Conservation (phyloP, 805 yeast species). For the Hanseniaspora pseudoguilliermondii region DNA sequence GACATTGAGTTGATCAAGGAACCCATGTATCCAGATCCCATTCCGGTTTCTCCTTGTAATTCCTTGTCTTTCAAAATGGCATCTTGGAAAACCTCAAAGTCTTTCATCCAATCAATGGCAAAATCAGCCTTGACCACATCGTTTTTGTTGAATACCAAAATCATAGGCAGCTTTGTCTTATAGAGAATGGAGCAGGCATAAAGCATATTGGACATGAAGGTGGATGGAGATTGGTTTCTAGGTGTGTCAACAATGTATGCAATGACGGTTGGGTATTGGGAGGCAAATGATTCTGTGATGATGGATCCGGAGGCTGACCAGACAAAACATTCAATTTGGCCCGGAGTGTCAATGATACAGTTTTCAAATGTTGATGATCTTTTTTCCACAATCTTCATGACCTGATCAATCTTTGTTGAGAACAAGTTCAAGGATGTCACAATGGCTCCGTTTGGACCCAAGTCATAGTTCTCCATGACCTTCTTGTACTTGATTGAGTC, state of each 20-base stretch:
- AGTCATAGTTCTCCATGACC: slow-evolving; percentile 87
- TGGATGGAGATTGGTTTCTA: slow-evolving; percentile 82
- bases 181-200: slow-evolving; percentile 95
- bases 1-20: slow-evolving; percentile 91
- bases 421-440: slow-evolving; percentile 87
- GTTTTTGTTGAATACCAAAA: slow-evolving; percentile 87
- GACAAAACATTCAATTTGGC: slow-evolving; percentile 95
- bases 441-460: slow-evolving; percentile 98
- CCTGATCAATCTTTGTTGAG: slow-evolving; percentile 93
- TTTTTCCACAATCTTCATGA: slow-evolving; percentile 70
- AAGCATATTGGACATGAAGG: slow-evolving; percentile 95
- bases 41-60: slow-evolving; percentile 41
- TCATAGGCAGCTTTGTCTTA: slow-evolving; percentile 93
- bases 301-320: slow-evolving; percentile 98
- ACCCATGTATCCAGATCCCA: slow-evolving; percentile 77
- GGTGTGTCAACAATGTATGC: slow-evolving; percentile 97
- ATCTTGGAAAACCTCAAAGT: slow-evolving; percentile 79
- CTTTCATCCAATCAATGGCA: slow-evolving; percentile 95
- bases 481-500: slow-evolving; percentile 91
- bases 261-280: slow-evolving; percentile 86
- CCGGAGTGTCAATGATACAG: slow-evolving; percentile 92
- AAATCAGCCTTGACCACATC: slow-evolving; percentile 76
- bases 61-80: slow-evolving; percentile 62
- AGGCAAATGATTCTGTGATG: slow-evolving; percentile 91
- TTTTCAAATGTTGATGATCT: slow-evolving; percentile 44